Evolutionary conservation across 140 eudicot genomes (phyloP).

Genomic region (Erigeron philadelphicus): DNA sequence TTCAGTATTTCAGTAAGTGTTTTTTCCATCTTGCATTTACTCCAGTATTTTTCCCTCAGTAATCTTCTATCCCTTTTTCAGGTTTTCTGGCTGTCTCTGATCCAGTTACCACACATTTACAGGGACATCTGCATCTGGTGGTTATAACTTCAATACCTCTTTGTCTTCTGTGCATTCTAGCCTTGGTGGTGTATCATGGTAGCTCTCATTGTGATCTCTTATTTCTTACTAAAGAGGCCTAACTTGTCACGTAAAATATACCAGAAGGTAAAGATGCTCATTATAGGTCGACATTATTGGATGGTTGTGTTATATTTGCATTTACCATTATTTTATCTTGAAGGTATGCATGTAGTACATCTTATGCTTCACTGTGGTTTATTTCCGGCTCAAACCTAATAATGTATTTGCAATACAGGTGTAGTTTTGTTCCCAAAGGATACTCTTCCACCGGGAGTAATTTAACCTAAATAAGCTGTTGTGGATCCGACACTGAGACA

Average conservation of each 20-base stretch:
- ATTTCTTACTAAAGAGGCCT: conserved; percentile 14
- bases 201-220: neutral
- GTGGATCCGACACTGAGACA: conserved; percentile 69
- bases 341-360: conserved; percentile 44
- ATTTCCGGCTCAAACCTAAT: conserved; percentile 7
- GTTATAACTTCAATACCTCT: conserved; percentile 53
- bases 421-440: conserved; percentile 92
- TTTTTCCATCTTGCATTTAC: too few relatives aligned
- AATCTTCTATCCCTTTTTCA: conserved; percentile 9
- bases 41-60: too few relatives aligned
- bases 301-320: conserved; percentile 64
- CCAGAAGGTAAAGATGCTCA: conserved; percentile 87
- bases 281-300: conserved; percentile 66
- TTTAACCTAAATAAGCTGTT: conserved; percentile 62
- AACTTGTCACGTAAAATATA: conserved; percentile 15
- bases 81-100: conserved; percentile 12
- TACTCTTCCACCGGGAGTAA: conserved; percentile 75
- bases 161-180: conserved; percentile 76
- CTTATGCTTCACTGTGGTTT: neutral
- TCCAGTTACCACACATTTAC: conserved; percentile 42
- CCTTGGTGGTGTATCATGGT: conserved; percentile 66
- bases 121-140: conserved; percentile 44
- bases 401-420: conserved; percentile 39
- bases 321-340: conserved; percentile 70
- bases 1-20: too few relatives aligned